Base-by-base conservation (phyloP, 2,329 filamentous ascomycete genomes). In the Colletotrichum tropicale region DNA sequence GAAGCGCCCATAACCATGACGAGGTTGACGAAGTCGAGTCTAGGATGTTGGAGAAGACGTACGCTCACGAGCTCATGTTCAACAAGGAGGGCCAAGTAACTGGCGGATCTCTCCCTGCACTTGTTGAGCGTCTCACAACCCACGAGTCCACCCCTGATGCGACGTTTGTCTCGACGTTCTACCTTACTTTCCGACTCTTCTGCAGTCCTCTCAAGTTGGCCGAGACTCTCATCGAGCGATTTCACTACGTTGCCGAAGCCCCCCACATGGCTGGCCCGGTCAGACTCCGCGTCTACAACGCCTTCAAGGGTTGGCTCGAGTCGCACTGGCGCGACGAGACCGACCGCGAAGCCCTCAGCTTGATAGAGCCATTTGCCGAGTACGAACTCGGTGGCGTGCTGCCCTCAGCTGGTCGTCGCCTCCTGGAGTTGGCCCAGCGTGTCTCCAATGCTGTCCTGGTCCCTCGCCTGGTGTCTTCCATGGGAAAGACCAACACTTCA, bases 241-340 rank as follows among this genome's bases (percentile, higher is more conserved):
- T 98, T 83, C 95, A 98, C 75, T 98, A 98, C 80, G 94, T 98
- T 48, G 94, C 92, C 15, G 94, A 97, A 75, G 94, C 93, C 64
- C 91, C 93, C 26, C 90, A 93, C 74, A 77, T 96, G 77, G 93
- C 96, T 26, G 91, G 89, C 4, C 95, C 96, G 0, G 96, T 98
- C 26, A 93, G 96, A 66, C 88, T 99, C 64, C 92, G 97, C 67
- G 95, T 98, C 2, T 98, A 98, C 87, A 98, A 99, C 82, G 93
- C 96, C 72, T 95, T 99, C 89, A 99, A 99, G 85, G 94, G 95
- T 56, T 99, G 97, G 97, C 88, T 99, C 24, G 97, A 98, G 86
- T 97, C 94, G 8, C 96, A 99, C 84, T 99, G 97, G 96, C 92
- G 94, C 64, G 92, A 95, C 77, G 92, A 95, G 75, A 92, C 93